Percentiles rank a stretch among this genome's conserved stretches.
Conservation (phyloP, 352 stramenopile species). For the Phytophthora gonapodyides region DNA sequence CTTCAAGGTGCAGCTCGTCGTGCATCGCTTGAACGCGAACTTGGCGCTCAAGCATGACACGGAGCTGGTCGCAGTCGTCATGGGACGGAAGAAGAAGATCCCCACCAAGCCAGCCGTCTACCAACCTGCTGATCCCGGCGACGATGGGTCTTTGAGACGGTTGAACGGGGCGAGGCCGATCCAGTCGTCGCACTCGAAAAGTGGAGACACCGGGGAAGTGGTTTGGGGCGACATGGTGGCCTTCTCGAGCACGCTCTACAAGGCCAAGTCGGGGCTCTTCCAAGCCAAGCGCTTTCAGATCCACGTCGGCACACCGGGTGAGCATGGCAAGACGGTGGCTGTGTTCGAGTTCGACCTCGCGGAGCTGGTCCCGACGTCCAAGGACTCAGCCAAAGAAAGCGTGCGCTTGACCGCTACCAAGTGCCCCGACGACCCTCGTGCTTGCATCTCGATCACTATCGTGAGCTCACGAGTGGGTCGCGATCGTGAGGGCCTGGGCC, state of each 20-base stretch:
- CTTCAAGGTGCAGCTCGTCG: constrained; percentile 74
- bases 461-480: constrained; percentile 54
- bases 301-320: constrained; percentile 43
- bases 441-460: constrained; percentile 65
- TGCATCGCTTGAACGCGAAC: constrained; percentile 67
- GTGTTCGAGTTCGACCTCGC: constrained; percentile 74
- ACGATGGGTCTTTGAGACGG: constrained; percentile 33
- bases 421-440: constrained; percentile 56
- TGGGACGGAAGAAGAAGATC: constrained; percentile 73
- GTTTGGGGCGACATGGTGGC: constrained; percentile 78
- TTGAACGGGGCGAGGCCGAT: constrained; percentile 33
- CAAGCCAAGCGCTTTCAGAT: constrained; percentile 73
- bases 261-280: constrained; percentile 75
- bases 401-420: constrained; percentile 60
- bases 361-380: constrained; percentile 63
- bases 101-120: constrained; percentile 62
- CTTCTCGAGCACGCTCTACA: constrained; percentile 77
- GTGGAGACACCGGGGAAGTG: constrained; percentile 50
- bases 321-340: constrained; percentile 59
- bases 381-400: constrained; percentile 68
- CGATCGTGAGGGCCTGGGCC: constrained; percentile 10
- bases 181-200: constrained; percentile 31
- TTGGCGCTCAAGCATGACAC: constrained; percentile 51
- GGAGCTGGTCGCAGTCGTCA: constrained; percentile 66
- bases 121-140: constrained; percentile 32